These are phyloP conservation scores for Nicotiana tomentosiformis DNA, from an alignment of 257 asterid genomes.

Conservation along the genomic window DNA sequence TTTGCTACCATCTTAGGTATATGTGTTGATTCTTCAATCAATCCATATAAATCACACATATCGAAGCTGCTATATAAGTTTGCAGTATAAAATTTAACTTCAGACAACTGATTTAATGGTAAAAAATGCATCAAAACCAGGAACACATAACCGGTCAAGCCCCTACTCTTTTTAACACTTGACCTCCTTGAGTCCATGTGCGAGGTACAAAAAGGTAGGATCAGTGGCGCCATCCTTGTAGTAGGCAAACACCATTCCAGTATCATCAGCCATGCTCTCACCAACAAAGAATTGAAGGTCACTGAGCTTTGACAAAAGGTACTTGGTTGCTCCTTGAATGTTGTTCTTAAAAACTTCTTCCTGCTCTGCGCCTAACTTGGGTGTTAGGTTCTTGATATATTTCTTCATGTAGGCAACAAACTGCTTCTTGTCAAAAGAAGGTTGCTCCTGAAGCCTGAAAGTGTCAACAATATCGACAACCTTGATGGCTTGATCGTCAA, in stretches of 20 bases:
- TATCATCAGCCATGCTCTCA: conserved; percentile 51
- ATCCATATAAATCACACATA: not conserved
- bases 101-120: not conserved
- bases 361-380: conserved; percentile 35
- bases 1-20: not conserved
- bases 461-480: conserved; percentile 25
- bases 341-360: conserved; percentile 41
- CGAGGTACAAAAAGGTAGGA: conserved; percentile 51
- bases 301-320: conserved; percentile 39
- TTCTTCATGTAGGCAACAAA: conserved; percentile 55
- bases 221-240: conserved; percentile 48
- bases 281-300: conserved; percentile 58
- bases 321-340: conserved; percentile 56
- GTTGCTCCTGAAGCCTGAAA: conserved; percentile 73
- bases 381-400: conserved; percentile 36
- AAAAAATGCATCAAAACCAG: not conserved
- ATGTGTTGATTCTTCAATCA: not conserved
- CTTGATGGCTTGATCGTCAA: not conserved
- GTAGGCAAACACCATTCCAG: conserved; percentile 37
- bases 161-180: conserved; percentile 28
- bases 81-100: not conserved
- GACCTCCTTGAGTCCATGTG: conserved; percentile 45
- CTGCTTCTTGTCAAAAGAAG: conserved; percentile 55
- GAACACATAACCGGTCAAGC: not conserved
- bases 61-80: not conserved